These are phyloP conservation scores for Cyclotella atomus DNA, from an alignment of 108 stramenopile species.

Conservation along the genomic window DNA sequence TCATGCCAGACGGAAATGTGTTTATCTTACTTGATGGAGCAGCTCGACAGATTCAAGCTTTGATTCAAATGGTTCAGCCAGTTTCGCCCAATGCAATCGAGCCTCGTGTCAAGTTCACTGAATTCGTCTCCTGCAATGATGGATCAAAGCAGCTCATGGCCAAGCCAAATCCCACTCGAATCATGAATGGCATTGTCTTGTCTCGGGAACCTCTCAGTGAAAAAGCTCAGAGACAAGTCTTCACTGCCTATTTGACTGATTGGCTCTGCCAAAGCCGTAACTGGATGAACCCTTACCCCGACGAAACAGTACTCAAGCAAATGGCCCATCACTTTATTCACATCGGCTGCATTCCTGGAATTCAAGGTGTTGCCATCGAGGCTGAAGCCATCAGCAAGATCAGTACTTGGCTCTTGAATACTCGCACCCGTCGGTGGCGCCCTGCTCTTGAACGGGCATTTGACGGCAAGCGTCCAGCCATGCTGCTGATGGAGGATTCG, in stretches of 20 bases:
- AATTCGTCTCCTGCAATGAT: background rate
- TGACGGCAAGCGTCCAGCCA: slow-evolving; percentile 54
- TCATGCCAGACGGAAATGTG: background rate
- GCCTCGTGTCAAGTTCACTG: background rate
- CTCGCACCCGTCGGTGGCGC: slow-evolving; percentile 67
- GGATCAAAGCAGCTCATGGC: background rate
- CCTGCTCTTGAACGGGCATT: slow-evolving; percentile 60
- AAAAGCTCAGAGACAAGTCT: background rate
- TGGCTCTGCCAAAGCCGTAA: slow-evolving; percentile 14
- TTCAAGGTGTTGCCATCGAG: background rate
- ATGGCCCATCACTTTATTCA: slow-evolving; percentile 15
- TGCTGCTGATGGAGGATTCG: slow-evolving; percentile 59
- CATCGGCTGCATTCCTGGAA: slow-evolving; percentile 5
- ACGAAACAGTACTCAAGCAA: slow-evolving; percentile 1
- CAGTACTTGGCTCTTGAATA: slow-evolving; percentile 65
- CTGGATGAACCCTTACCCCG: slow-evolving; percentile 27
- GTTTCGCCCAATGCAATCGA: background rate
- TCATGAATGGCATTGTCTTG: background rate
- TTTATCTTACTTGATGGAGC: slow-evolving; percentile 4
- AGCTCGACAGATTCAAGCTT: slow-evolving; percentile 23
- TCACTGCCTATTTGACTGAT: slow-evolving; percentile 1
- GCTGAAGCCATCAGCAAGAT: slow-evolving; percentile 18
- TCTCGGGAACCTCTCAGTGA: background rate
- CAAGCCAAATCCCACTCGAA: background rate
- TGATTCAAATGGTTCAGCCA: slow-evolving; percentile 17